phyloP scores from a whole-genome alignment of 2,329 filamentous ascomycete genomes.

The Stagonosporopsis vannaccii region DNA sequence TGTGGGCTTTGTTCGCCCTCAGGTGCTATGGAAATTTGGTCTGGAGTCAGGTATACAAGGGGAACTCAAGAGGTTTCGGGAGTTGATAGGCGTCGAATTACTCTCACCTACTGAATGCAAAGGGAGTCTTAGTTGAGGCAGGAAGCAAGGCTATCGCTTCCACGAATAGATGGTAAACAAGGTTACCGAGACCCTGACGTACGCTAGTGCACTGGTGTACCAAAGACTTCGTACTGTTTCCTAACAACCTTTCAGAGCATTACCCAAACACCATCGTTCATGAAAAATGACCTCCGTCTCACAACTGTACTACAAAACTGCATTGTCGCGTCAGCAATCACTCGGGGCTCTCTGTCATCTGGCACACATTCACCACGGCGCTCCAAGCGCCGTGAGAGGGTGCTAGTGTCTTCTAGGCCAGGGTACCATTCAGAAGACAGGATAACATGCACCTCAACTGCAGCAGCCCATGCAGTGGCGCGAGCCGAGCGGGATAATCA shows the following conservation, averaged over 20 bases:
- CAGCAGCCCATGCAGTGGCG: conserved; percentile 2
- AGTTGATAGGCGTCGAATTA: not conserved
- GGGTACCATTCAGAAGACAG: not conserved
- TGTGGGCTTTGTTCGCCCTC: not conserved
- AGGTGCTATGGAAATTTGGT: not conserved
- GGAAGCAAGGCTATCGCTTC: conserved; percentile 4
- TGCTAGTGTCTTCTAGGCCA: not conserved
- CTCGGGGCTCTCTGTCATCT: not conserved
- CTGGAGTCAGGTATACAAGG: not conserved
- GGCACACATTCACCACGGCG: not conserved
- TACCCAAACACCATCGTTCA: not conserved
- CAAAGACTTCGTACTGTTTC: conserved; percentile 1
- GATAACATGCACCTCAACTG: conserved; percentile 1
- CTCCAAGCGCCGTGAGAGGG: conserved; percentile 2
- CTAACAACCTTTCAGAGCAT: not conserved
- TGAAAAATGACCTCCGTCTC: too few species aligned
- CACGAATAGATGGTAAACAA: not conserved
- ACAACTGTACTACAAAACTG: not conserved
- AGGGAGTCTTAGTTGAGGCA: not conserved
- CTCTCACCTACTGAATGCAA: not conserved
- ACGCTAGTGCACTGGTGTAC: not conserved
- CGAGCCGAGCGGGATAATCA: not conserved
- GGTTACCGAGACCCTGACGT: conserved; percentile 2
- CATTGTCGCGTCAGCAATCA: not conserved
- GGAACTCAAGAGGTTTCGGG: not conserved